Evolutionary conservation across 2,329 filamentous ascomycete genomes (phyloP), one percentile per base, ranked within the genome.

Genomic region (Fonsecaea multimorphosa): DNA sequence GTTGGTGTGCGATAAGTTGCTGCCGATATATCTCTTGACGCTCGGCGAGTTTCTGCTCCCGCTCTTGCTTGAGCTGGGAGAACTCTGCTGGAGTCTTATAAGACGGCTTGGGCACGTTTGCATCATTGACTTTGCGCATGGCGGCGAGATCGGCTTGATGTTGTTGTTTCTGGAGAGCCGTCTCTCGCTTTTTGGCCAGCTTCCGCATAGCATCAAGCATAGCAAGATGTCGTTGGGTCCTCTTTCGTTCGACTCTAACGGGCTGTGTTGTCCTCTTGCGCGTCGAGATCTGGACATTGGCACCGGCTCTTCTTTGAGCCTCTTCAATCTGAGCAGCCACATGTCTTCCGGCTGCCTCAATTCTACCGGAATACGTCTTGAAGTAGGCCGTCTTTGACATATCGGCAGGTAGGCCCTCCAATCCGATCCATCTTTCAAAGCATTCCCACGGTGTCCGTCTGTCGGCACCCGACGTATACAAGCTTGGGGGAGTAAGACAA

Each of bases 361-460:
- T 80, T 44, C 88, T 80, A 62, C 84, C 81, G 67, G 87, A 86
- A 72, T 89, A 90, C 11, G 86, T 87, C 74, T 93, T 92, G 83
- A 98, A 99, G 76, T 98, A 99, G 52, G 93, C 90, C 0, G 92
- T 97, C 80, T 97, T 97, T 19, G 91, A 89, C 90, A 98, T 96
- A 70, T 99, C 95, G 11, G 90, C 87, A 3, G 95, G 94, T 40
- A 97, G 82, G 0, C 93, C 93, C 79, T 98, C 95, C 12, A 98
- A 82, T 71, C 91, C 89, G 61, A 97, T 91, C 94, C 94, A 99
- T 51, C 95, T 87, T 78, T 99, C 95, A 73, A 99, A 99, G 76
- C 95, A 99, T 79, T 99, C 95, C 95, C 95, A 99, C 0, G 94
- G 93, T 2, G 94, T 98, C 55, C 95, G 87, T 68, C 95, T 86